Evolutionary conservation across 73 alveolate genomes (phyloP).

Genomic region (Tetrahymena elliotti): DNA sequence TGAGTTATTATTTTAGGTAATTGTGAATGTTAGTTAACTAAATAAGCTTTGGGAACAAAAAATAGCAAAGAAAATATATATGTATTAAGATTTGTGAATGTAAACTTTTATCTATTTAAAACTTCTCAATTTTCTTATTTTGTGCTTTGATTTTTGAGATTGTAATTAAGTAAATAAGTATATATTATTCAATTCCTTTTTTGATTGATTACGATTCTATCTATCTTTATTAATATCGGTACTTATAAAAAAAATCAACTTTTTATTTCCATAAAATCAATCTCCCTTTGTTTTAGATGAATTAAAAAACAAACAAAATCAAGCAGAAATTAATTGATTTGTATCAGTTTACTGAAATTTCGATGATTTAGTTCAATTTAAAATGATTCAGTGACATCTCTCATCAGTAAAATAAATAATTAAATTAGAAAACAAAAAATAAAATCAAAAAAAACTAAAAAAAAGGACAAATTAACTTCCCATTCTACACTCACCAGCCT

Average conservation of each 20-base stretch:
- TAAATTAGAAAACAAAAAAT: background rate
- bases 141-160: no score
- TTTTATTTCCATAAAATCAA: background rate
- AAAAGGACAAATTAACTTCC: background rate
- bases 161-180: no score
- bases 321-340: no score
- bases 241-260: background rate
- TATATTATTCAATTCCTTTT: no score
- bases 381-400: background rate
- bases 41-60: background rate
- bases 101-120: background rate
- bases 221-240: background rate
- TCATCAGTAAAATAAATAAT: background rate
- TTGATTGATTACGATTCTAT: background rate
- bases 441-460: no score
- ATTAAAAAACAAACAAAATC: background rate
- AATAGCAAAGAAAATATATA: background rate
- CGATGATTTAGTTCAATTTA: background rate
- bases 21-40: no score
- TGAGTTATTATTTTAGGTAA: background rate
- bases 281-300: background rate
- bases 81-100: background rate
- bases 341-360: background rate
- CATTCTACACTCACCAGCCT: background rate
- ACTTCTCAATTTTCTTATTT: no score